A percentile compares a stretch with the other conserved stretches of the same genome.
Conservation (phyloP, 495 filamentous ascomycete genomes). For the Xylaria bambusicola region DNA sequence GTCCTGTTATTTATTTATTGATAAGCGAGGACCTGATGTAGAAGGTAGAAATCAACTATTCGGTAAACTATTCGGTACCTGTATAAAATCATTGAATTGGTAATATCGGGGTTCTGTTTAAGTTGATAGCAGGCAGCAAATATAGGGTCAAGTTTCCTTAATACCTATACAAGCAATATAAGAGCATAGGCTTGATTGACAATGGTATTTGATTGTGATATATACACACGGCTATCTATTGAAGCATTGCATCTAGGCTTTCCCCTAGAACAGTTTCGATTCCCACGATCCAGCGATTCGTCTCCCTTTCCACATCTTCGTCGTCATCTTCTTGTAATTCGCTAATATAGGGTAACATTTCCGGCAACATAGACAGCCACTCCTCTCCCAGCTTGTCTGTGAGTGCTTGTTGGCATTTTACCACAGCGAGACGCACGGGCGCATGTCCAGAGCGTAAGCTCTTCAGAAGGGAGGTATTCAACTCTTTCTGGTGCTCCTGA, state of each 20-base stretch:
- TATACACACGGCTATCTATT: conserved; percentile 43
- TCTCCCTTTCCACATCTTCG: conserved; percentile 85
- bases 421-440: conserved; percentile 70
- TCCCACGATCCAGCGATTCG: conserved; percentile 77
- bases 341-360: conserved; percentile 93
- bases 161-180: too few species aligned
- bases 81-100: too few species aligned
- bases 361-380: conserved; percentile 84
- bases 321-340: conserved; percentile 96
- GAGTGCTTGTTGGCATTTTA: conserved; percentile 75
- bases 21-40: too few species aligned
- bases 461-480: conserved; percentile 75
- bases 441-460: conserved; percentile 70
- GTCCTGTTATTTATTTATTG: too few species aligned
- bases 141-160: too few species aligned
- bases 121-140: too few species aligned
- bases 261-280: conserved; percentile 88
- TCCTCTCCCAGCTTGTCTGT: conserved; percentile 83
- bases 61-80: too few species aligned
- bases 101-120: too few species aligned
- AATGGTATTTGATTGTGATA: not conserved
- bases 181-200: too few species aligned
- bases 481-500: conserved; percentile 82
- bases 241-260: conserved; percentile 86
- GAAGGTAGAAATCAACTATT: too few species aligned